phyloP scores from a whole-genome alignment of 495 filamentous ascomycete species.

The Hypomontagnella monticulosa region DNA sequence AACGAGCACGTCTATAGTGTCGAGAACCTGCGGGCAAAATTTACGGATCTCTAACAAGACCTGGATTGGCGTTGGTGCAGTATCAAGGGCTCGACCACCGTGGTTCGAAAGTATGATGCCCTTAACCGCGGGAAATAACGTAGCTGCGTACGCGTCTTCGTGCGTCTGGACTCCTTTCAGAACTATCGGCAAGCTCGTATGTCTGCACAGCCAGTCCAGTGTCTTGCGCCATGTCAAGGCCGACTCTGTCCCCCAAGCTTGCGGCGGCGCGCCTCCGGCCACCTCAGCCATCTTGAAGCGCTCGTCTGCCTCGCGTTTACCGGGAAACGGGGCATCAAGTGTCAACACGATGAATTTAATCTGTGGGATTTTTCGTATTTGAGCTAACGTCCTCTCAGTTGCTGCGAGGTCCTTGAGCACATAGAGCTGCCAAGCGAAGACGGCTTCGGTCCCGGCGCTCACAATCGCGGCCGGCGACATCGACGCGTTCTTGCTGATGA shows the following conservation, averaged over 20 bases:
- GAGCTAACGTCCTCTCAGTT: conserved; percentile 72
- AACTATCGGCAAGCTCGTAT: conserved; percentile 76
- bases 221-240: conserved; percentile 79
- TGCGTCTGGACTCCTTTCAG: conserved; percentile 85
- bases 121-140: conserved; percentile 70
- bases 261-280: conserved; percentile 48
- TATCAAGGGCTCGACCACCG: conserved; percentile 78
- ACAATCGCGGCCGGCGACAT: conserved; percentile 80
- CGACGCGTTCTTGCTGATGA: conserved; percentile 81
- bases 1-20: conserved; percentile 75
- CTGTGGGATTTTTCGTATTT: conserved; percentile 68
- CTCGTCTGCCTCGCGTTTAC: conserved; percentile 84
- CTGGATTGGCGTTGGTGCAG: conserved; percentile 78
- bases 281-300: conserved; percentile 52
- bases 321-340: conserved; percentile 80
- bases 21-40: conserved; percentile 80
- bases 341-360: conserved; percentile 81
- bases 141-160: conserved; percentile 78
- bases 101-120: conserved; percentile 87
- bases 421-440: conserved; percentile 86
- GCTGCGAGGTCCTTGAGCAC: conserved; percentile 75
- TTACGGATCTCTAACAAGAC: conserved; percentile 81
- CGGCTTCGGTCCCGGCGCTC: conserved; percentile 65
- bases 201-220: conserved; percentile 70
- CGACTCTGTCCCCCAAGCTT: conserved; percentile 70